phyloP scores from a whole-genome alignment of 495 filamentous ascomycete species.

The Bombardia bombarda region DNA sequence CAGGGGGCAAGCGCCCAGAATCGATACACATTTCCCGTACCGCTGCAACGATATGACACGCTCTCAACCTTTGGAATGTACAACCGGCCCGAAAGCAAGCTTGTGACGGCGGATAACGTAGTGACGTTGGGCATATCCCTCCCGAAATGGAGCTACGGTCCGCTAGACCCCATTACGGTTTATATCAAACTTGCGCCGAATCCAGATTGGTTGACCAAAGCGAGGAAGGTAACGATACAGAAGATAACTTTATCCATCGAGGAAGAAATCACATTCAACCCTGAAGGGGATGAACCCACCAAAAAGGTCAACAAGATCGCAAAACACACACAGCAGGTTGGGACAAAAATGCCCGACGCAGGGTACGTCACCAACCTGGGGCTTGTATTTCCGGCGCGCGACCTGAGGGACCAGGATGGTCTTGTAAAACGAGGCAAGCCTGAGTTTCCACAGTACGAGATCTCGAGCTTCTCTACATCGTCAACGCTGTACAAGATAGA shows the following conservation, averaged over 20 bases:
- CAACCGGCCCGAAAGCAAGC: constrained; percentile 84
- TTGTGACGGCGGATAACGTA: constrained; percentile 78
- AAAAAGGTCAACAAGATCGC: constrained; percentile 82
- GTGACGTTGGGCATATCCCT: constrained; percentile 87
- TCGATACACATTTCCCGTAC: constrained; percentile 87
- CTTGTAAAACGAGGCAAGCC: constrained; percentile 77
- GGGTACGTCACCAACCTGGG: constrained; percentile 90
- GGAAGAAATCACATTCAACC: constrained; percentile 95
- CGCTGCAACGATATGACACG: constrained; percentile 87
- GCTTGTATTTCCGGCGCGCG: constrained; percentile 84
- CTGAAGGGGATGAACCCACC: constrained; percentile 93
- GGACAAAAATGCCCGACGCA: constrained; percentile 73
- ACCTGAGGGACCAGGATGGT: constrained; percentile 79
- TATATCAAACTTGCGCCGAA: constrained; percentile 92
- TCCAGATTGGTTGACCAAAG: constrained; percentile 81
- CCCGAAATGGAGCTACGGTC: constrained; percentile 94
- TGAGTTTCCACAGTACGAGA: constrained; percentile 81
- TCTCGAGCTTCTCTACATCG: constrained; percentile 87
- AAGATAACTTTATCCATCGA: constrained; percentile 92
- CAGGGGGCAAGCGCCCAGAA: constrained; percentile 78
- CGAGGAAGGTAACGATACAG: constrained; percentile 85
- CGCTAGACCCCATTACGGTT: constrained; percentile 88
- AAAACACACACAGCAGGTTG: constrained; percentile 73
- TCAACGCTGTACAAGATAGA: constrained; percentile 96
- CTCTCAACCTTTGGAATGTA: constrained; percentile 99